Evolutionary conservation across 2,329 filamentous ascomycete species (phyloP), one percentile per base, ranked within the genome.

Genomic region (Beauveria australis): DNA sequence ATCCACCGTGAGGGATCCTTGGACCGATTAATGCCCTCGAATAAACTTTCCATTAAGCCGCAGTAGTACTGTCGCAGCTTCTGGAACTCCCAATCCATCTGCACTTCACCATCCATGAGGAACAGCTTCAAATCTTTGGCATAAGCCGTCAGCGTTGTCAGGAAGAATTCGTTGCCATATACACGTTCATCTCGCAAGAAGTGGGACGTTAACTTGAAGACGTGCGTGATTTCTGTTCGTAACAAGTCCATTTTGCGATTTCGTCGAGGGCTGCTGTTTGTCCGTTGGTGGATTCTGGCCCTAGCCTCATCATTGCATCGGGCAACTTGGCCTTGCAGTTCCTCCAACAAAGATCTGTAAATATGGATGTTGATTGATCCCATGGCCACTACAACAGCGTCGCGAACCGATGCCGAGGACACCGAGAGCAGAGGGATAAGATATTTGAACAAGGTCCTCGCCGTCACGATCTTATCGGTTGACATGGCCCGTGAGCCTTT

Each of bases 311-410:
- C 89, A 64, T 92, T 93, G 73, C 92, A 96, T 22, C 87, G 86
- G 44, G 86, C 86, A 6, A 96, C 92, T 51, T 91, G 91, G 16
- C 89, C 89, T 71, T 96, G 91, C 2, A 99, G 77, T 53, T 92
- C 92, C 70, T 99, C 92, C 0, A 99, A 81, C 14, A 99, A 78
- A 0, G 91, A 94, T 61, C 90, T 88, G 69, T 97, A 99, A 5
- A 97, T 89, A 67, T 95, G 93, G 58, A 91, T 85, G 68, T 97
- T 97, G 71, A 97, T 97, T 0, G 93, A 95, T 0, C 94, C 94
- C 70, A 99, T 85, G 2, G 93, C 92, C 33, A 90, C 82, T 10
- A 97, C 94, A 18, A 96, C 92, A 1, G 94, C 92, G 66, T 94
- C 91, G 56, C 94, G 83, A 19, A 99, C 91, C 1, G 89, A 89